Percentiles rank a stretch among this genome's conserved stretches.
Evolutionary conservation across 805 yeast genomes (phyloP).

Genomic region (Ogataea henricii): DNA sequence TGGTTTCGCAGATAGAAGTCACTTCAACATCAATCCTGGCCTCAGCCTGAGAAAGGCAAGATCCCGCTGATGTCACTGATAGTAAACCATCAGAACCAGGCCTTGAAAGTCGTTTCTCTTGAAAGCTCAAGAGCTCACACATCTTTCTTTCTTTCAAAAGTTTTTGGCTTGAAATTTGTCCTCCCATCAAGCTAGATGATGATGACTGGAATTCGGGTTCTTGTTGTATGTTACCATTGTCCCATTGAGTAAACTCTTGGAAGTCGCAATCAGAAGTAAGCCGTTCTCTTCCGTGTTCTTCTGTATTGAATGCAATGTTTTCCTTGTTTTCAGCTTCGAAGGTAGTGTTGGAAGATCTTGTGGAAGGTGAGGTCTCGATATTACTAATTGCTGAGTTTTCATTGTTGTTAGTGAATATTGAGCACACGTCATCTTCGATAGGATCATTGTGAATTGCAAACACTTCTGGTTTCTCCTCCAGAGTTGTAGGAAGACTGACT

Average conservation of each 20-base stretch:
- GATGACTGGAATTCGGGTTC: background rate
- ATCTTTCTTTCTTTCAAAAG: background rate
- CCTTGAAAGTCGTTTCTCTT: background rate
- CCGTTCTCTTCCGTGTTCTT: background rate
- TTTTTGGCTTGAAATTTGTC: background rate
- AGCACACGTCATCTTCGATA: conserved; percentile 3
- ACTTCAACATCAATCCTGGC: background rate
- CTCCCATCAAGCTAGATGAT: background rate
- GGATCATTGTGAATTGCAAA: conserved; percentile 5
- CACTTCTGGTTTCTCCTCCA: background rate
- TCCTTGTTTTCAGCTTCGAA: conserved; percentile 3
- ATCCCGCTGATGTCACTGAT: background rate
- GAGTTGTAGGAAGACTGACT: background rate
- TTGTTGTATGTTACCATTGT: background rate
- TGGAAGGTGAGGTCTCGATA: background rate
- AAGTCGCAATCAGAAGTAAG: background rate
- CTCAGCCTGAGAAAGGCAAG: background rate
- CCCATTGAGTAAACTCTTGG: conserved; percentile 1
- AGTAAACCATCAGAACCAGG: background rate
- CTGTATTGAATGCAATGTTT: background rate
- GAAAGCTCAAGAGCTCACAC: background rate
- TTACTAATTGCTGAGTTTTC: conserved; percentile 1
- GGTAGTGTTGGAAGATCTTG: background rate
- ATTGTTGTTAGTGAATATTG: conserved; percentile 2
- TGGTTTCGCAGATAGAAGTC: background rate